These are phyloP conservation scores for Cornus suecica DNA, from an alignment of 148 eudicot genomes.

Conservation along the genomic window DNA sequence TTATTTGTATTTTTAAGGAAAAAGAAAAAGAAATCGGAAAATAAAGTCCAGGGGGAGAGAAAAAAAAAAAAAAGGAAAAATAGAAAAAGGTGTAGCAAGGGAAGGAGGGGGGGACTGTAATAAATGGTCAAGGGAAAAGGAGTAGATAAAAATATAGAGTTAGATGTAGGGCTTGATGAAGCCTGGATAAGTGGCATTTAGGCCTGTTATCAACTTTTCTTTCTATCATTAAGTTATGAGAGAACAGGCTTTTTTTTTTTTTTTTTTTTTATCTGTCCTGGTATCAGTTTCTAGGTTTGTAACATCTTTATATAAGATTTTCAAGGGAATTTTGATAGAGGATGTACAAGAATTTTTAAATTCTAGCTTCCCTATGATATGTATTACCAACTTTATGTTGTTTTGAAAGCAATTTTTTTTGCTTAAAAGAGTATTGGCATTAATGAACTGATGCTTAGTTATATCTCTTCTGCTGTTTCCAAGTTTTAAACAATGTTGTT, in stretches of 20 bases:
- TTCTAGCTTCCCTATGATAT: not conserved
- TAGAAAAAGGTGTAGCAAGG: not conserved
- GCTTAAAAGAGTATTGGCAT: not conserved
- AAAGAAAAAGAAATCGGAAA: not conserved
- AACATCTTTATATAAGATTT: constrained; percentile 9
- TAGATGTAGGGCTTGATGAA: constrained; percentile 14
- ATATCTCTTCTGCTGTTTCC: not conserved
- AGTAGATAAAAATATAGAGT: constrained; percentile 19
- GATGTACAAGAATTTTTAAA: not conserved
- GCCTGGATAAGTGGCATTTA: not conserved
- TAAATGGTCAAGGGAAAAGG: constrained; percentile 15
- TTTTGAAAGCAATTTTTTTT: not conserved
- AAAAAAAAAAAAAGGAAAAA: not conserved
- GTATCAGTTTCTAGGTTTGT: constrained; percentile 15
- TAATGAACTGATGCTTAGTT: constrained; percentile 3
- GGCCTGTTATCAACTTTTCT: constrained; percentile 14
- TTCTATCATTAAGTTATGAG: constrained; percentile 18
- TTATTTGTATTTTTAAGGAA: not conserved
- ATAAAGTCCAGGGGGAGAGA: not conserved
- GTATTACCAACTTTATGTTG: constrained; percentile 1
- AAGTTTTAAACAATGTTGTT: not conserved
- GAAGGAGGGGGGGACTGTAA: constrained; percentile 24
- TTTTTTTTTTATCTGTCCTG: constrained; percentile 17
- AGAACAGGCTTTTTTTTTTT: constrained; percentile 17
- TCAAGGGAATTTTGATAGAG: constrained; percentile 24